Percentiles rank a stretch among this genome's conserved stretches.
Evolutionary conservation across 2,329 filamentous ascomycete genomes (phyloP).

Genomic region (Talaromyces piceae): DNA sequence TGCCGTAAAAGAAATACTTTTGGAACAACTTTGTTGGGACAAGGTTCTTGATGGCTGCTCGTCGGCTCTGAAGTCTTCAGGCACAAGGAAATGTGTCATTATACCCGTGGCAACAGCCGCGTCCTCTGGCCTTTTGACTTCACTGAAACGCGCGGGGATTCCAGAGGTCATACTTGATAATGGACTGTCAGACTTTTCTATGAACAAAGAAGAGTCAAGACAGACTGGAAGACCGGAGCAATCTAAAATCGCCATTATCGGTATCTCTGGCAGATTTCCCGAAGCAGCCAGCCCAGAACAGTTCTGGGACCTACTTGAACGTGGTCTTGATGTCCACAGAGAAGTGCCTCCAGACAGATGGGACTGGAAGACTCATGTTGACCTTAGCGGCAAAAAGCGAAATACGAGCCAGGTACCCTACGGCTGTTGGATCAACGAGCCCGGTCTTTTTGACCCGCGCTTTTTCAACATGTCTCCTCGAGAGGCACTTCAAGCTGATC

Average conservation of each 20-base stretch:
- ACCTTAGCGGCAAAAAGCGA: conserved; percentile 24
- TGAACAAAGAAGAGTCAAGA: conserved; percentile 17
- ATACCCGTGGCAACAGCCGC: conserved; percentile 26
- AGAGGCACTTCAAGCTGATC: conserved; percentile 69
- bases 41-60: conserved; percentile 30
- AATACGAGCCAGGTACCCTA: conserved; percentile 25
- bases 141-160: conserved; percentile 24
- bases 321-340: conserved; percentile 26
- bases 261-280: conserved; percentile 68
- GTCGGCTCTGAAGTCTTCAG: conserved; percentile 15
- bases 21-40: conserved; percentile 35
- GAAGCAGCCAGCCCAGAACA: conserved; percentile 42
- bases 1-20: conserved; percentile 31
- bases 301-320: conserved; percentile 30
- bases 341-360: conserved; percentile 27
- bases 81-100: conserved; percentile 16
- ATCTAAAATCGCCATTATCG: conserved; percentile 62
- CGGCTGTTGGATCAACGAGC: conserved; percentile 31
- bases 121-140: conserved; percentile 24
- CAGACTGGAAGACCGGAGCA: conserved; percentile 25
- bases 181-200: conserved; percentile 19
- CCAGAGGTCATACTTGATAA: conserved; percentile 20
- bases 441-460: conserved; percentile 28
- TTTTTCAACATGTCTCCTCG: conserved; percentile 54
- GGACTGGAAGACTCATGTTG: conserved; percentile 26